These are phyloP conservation scores for Saraca asoca DNA, from an alignment of 331 rosid species.

Conservation along the genomic window DNA sequence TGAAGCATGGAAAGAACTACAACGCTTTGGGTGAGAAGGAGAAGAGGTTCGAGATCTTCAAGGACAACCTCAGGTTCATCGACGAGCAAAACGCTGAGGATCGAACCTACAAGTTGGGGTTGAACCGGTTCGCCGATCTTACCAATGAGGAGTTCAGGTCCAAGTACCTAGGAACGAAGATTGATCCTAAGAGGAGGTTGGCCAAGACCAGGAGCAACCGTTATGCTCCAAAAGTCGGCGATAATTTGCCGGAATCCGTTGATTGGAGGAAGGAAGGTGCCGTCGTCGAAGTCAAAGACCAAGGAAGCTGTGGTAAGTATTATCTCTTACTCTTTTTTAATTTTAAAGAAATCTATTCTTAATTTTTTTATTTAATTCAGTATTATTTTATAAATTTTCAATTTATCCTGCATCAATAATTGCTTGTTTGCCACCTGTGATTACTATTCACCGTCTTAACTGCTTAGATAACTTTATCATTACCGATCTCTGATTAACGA, in stretches of 20 bases:
- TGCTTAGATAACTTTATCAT: too few relatives aligned
- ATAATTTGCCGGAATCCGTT: slow-evolving; percentile 56
- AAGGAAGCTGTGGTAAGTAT: slow-evolving; percentile 72
- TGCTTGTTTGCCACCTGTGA: too few relatives aligned
- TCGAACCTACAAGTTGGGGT: slow-evolving; percentile 62
- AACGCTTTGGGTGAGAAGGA: slow-evolving; percentile 63
- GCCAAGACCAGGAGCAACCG: slow-evolving; percentile 50
- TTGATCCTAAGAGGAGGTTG: slow-evolving; percentile 29
- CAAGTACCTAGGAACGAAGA: slow-evolving; percentile 53
- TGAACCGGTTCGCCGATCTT: slow-evolving; percentile 85
- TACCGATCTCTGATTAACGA: too few relatives aligned
- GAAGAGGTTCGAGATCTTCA: slow-evolving; percentile 69
- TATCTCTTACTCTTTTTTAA: background rate
- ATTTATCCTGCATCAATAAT: too few relatives aligned
- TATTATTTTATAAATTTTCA: background rate
- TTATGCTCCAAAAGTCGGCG: slow-evolving; percentile 62
- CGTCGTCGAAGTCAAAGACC: slow-evolving; percentile 65
- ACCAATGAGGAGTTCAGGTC: slow-evolving; percentile 78
- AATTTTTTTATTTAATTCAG: too few relatives aligned
- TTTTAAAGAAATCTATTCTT: background rate
- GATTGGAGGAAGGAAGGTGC: slow-evolving; percentile 92
- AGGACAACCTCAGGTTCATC: slow-evolving; percentile 73
- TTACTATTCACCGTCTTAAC: too few relatives aligned
- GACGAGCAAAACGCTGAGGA: slow-evolving; percentile 62
- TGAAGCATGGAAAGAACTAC: slow-evolving; percentile 55